Base-by-base conservation (phyloP, 1,139 yeast species). In the Blastobotrys persicus region DNA sequence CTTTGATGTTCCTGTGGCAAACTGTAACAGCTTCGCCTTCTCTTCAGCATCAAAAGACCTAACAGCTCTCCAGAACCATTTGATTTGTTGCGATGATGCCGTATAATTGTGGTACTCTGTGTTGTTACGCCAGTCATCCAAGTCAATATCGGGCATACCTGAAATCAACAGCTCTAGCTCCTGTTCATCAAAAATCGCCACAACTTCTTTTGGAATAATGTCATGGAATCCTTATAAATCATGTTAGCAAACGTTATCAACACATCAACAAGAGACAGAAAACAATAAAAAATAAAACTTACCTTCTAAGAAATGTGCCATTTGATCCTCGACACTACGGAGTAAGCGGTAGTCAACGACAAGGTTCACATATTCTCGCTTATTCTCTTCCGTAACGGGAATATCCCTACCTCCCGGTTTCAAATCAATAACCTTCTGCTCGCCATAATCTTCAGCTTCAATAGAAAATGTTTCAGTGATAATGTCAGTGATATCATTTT, bases 61-160 rank as follows among this genome's bases (percentile, higher is more conserved):
- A 13, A 94, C 97, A 1, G 98, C 97, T 64, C 98, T 77, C 99
- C 99, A 94, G 71, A 92, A 94, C 89, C 98, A 92, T 64, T 86
- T 91, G 53, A 94, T 84, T 64, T 91, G 98, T 37, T 87, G 82
- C 2, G 96, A 87, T 1, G 88, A 79, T 1, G 94, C 78, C 0
- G 91, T 80, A 66, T 92, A 94, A 65, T 91, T 92, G 52, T 79
- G 85, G 68, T 94, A 92, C 1, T 75, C 76, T 1, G 96, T 80
- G 65, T 92, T 86, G 61, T 80, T 83, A 60, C 87, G 86, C 99
- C 99, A 94, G 64, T 94, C 99, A 58, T 82, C 86, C 20, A 92
- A 91, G 68, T 88, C 96, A 59, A 94, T 91, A 61, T 92, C 97
- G 1, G 99, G 98, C 62, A 94, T 75, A 12, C 99, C 99, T 31